A percentile compares a stretch with the other conserved stretches of the same genome.
Evolutionary conservation across 257 asterid genomes (phyloP).

Genomic region (Anisodus tanguticus): DNA sequence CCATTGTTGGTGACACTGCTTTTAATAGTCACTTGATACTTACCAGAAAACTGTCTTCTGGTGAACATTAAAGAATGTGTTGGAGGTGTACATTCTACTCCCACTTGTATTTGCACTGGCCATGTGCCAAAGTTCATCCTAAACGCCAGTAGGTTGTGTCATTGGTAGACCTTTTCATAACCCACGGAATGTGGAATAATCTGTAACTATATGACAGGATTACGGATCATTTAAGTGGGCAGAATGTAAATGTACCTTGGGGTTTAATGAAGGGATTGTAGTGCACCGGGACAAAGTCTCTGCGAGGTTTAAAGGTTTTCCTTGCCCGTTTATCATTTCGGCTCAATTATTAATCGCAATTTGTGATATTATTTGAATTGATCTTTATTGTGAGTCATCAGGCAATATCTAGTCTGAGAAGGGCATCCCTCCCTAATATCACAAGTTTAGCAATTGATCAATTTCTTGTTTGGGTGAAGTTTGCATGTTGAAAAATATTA

Average conservation of each 20-base stretch:
- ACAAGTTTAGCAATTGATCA: slow-evolving; percentile 10
- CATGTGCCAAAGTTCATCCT: slow-evolving; percentile 12
- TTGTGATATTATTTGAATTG: background rate
- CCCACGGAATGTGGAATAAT: background rate
- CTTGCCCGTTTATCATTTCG: background rate
- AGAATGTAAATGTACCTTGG: slow-evolving; percentile 3
- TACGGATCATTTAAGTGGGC: background rate
- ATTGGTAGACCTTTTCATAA: background rate
- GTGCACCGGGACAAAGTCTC: background rate
- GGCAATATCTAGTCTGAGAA: background rate
- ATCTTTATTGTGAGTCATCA: background rate
- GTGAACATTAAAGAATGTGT: background rate
- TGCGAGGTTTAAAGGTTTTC: background rate
- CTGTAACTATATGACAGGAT: background rate
- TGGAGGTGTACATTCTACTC: slow-evolving; percentile 9
- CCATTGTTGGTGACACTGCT: background rate
- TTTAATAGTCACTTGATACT: background rate
- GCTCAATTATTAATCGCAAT: background rate
- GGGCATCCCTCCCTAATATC: background rate
- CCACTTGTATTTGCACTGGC: background rate
- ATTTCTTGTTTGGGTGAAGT: slow-evolving; percentile 1
- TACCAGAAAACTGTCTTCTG: background rate
- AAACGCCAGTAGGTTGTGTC: background rate
- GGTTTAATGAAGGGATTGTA: background rate
- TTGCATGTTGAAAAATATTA: background rate